A percentile compares a stretch with the other conserved stretches of the same genome.
Evolutionary conservation across 2,329 filamentous ascomycete genomes (phyloP).

Genomic region (Penicillium sclerotigenum): DNA sequence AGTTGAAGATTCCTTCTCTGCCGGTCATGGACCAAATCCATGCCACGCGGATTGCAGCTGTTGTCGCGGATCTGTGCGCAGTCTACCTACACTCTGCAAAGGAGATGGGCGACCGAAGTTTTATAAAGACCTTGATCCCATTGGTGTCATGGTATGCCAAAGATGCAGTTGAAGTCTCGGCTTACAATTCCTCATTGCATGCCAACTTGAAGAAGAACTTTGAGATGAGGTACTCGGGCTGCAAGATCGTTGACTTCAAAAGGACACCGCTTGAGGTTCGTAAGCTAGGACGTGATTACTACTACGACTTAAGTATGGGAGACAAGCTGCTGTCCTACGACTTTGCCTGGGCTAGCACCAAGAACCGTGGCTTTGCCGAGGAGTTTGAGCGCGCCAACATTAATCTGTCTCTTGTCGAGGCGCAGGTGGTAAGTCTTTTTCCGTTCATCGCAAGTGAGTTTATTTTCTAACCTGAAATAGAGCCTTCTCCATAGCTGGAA

Average conservation of each 20-base stretch:
- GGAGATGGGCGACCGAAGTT: conserved; percentile 65
- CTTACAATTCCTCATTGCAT: conserved; percentile 86
- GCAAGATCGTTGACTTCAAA: conserved; percentile 75
- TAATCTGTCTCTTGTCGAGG: conserved; percentile 88
- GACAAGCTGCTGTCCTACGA: conserved; percentile 74
- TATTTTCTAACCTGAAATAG: conserved; percentile 43
- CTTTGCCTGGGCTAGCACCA: conserved; percentile 67
- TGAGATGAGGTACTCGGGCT: conserved; percentile 69
- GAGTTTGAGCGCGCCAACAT: conserved; percentile 86
- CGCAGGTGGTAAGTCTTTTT: conserved; percentile 68
- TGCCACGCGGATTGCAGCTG: conserved; percentile 70
- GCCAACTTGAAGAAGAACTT: conserved; percentile 83
- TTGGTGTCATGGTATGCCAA: conserved; percentile 77
- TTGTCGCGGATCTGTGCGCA: conserved; percentile 81
- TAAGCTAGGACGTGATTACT: conserved; percentile 72
- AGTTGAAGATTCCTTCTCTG: conserved; percentile 55
- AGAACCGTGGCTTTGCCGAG: conserved; percentile 69
- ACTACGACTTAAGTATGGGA: conserved; percentile 76
- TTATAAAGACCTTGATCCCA: conserved; percentile 68
- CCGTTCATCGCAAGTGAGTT: conserved; percentile 11
- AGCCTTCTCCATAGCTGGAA: conserved; percentile 87
- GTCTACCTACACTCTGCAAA: conserved; percentile 87
- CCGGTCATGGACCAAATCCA: conserved; percentile 47
- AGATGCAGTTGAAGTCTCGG: conserved; percentile 72
- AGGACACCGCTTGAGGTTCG: conserved; percentile 64